A percentile compares a stretch with the other conserved stretches of the same genome.
Conservation (phyloP, 148 eudicot species). For the Rhododendron simsii region DNA sequence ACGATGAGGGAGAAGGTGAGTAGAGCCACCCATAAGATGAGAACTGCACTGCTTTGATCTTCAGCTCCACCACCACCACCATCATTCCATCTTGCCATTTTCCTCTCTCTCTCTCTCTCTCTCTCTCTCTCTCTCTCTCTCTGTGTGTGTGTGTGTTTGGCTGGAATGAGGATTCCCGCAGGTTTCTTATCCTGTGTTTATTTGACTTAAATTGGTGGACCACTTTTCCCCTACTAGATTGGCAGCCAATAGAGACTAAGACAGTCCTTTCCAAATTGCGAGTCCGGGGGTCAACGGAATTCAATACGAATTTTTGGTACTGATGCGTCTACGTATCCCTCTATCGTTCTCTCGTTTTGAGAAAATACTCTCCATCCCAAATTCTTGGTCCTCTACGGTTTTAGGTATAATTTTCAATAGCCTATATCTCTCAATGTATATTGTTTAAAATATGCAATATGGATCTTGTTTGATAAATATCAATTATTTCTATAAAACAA, state of each 20-base stretch:
- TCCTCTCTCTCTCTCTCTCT: not conserved
- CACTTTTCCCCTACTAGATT: not conserved
- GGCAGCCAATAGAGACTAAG: not conserved
- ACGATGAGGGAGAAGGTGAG: slow-evolving; percentile 21
- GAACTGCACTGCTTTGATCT: slow-evolving; percentile 13
- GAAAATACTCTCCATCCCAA: not conserved
- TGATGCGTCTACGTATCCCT: not conserved
- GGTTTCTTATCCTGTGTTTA: not conserved
- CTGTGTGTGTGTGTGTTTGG: not conserved
- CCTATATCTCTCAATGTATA: too few relatives aligned
- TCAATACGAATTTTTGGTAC: not conserved
- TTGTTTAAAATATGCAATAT: too few relatives aligned
- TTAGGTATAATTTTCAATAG: too few relatives aligned
- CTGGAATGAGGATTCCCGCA: not conserved
- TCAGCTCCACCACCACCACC: not conserved
- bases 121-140: slow-evolving; percentile 8
- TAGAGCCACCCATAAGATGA: slow-evolving; percentile 27
- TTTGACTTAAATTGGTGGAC: not conserved
- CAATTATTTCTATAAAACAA: too few relatives aligned
- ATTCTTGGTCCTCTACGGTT: too few relatives aligned
- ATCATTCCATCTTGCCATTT: slow-evolving; percentile 10
- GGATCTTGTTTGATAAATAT: too few relatives aligned
- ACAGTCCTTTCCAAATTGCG: not conserved
- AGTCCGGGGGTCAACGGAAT: not conserved
- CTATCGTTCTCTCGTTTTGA: not conserved